Conservation (phyloP, 2,329 filamentous ascomycete species). For the Verticillium zaregamsianum region DNA sequence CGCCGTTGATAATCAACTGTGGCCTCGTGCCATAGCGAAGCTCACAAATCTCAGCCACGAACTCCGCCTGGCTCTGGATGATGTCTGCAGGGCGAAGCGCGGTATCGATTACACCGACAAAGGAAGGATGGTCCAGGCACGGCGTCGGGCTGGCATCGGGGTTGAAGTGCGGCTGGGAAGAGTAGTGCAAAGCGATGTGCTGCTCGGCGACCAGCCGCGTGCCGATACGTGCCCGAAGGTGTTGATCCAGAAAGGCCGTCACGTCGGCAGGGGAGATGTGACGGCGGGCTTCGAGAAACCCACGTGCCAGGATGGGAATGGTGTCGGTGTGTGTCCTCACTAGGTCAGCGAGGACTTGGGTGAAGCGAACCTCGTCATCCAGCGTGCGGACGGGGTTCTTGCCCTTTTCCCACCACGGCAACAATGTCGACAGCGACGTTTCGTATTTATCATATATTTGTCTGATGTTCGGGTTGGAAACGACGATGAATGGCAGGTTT, state of each 20-base stretch:
- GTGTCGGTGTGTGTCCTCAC: conserved; percentile 93
- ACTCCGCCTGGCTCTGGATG: conserved; percentile 79
- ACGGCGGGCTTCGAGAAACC: conserved; percentile 87
- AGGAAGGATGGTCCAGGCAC: conserved; percentile 55
- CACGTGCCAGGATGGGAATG: conserved; percentile 85
- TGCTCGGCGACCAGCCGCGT: conserved; percentile 94
- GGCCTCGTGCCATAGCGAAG: conserved; percentile 90
- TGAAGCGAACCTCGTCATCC: conserved; percentile 87
- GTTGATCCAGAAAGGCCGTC: conserved; percentile 89
- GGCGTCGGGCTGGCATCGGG: conserved; percentile 44
- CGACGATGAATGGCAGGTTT: conserved; percentile 94
- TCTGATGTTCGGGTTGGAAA: conserved; percentile 93
- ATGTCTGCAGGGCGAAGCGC: conserved; percentile 76
- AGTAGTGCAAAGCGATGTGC: conserved; percentile 84
- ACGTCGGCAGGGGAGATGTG: conserved; percentile 82
- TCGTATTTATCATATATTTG: conserved; percentile 96
- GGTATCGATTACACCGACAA: conserved; percentile 95
- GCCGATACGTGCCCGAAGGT: conserved; percentile 88
- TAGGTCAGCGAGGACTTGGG: conserved; percentile 89
- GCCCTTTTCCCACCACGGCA: conserved; percentile 60
- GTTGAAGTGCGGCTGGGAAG: conserved; percentile 65
- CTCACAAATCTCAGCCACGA: conserved; percentile 95
- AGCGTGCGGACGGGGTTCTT: conserved; percentile 60
- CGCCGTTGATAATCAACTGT: conserved; percentile 74
- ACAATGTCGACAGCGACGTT: conserved; percentile 83